A percentile compares a stretch with the other conserved stretches of the same genome.
phyloP scores from a whole-genome alignment of 2,329 filamentous ascomycete species.

The Chaetomium globosum region DNA sequence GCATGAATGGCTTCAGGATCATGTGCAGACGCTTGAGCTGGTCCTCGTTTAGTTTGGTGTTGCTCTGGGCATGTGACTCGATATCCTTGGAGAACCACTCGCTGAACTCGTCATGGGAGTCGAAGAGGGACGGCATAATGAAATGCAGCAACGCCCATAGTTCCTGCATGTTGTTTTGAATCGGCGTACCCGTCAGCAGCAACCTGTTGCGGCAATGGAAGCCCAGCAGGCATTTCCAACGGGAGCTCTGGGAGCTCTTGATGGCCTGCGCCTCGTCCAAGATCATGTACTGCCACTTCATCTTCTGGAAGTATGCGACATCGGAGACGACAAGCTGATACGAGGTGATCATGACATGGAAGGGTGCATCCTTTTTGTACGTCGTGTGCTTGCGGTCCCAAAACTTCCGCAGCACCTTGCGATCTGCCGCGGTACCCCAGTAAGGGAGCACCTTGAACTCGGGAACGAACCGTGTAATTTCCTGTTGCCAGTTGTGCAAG shows the following conservation, averaged over 20 bases:
- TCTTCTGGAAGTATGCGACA: slow-evolving; percentile 97
- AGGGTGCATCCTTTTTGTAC: slow-evolving; percentile 88
- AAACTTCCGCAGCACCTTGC: slow-evolving; percentile 96
- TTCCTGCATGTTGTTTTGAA: slow-evolving; percentile 99
- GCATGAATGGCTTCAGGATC: slow-evolving; percentile 99
- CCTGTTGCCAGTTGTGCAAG: slow-evolving; percentile 98
- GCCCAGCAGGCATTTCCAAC: slow-evolving; percentile 92
- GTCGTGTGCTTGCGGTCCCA: slow-evolving; percentile 98
- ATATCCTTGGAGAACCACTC: slow-evolving; percentile 97
- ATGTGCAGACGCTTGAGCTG: slow-evolving; percentile 96
- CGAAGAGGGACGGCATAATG: slow-evolving; percentile 99
- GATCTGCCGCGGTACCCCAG: slow-evolving; percentile 92
- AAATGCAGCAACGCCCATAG: slow-evolving; percentile 97
- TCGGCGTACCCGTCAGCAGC: slow-evolving; percentile 91
- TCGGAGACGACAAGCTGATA: slow-evolving; percentile 97
- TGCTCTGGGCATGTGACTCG: slow-evolving; percentile 96
- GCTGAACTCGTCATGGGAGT: slow-evolving; percentile 88
- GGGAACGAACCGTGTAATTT: slow-evolving; percentile 93
- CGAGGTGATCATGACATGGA: slow-evolving; percentile 94
- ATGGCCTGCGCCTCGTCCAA: slow-evolving; percentile 98
- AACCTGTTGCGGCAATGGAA: slow-evolving; percentile 96
- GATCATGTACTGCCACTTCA: slow-evolving; percentile 99
- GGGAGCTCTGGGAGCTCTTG: slow-evolving; percentile 93
- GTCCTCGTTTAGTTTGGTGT: slow-evolving; percentile 99
- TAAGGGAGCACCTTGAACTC: slow-evolving; percentile 94